Conservation (phyloP, 1,284 basidiomycete genomes). For the Ustilago crameri region DNA sequence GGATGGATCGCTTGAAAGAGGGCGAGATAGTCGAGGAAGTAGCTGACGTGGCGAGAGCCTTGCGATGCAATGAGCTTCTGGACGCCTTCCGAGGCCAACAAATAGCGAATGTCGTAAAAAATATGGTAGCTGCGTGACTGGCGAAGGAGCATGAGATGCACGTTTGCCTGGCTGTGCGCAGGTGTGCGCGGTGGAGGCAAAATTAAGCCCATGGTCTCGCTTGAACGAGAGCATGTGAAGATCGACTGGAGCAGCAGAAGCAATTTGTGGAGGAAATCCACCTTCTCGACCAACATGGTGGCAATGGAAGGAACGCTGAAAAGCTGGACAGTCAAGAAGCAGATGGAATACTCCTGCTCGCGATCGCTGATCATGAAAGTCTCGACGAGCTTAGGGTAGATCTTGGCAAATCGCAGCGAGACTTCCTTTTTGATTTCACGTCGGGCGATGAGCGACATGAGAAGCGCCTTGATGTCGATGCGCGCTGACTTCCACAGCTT, state of each 20-base stretch:
- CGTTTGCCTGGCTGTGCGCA: conserved; percentile 47
- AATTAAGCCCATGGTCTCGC: conserved; percentile 34
- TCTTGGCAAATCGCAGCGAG: conserved; percentile 71
- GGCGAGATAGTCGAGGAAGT: conserved; percentile 59
- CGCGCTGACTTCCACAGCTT: conserved; percentile 70
- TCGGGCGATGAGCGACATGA: conserved; percentile 78
- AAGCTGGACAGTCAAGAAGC: conserved; percentile 65
- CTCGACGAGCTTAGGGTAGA: conserved; percentile 65
- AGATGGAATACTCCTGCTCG: conserved; percentile 66
- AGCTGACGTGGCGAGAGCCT: conserved; percentile 28
- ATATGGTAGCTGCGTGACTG: conserved; percentile 63
- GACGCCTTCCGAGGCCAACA: conserved; percentile 61
- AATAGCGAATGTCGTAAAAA: conserved; percentile 65
- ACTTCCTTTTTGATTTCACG: conserved; percentile 81
- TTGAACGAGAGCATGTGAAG: conserved; percentile 52
- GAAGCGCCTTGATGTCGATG: conserved; percentile 81
- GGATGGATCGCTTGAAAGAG: conserved; percentile 64
- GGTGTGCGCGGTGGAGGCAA: conserved; percentile 49
- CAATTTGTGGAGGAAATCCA: conserved; percentile 52
- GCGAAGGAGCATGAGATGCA: conserved; percentile 52
- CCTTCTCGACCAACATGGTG: conserved; percentile 54
- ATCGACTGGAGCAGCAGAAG: conserved; percentile 60
- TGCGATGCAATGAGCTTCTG: conserved; percentile 55
- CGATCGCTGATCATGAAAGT: conserved; percentile 65
- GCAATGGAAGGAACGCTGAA: conserved; percentile 67